Conservation (phyloP, 2,329 filamentous ascomycete genomes). For the Sporothrix globosa region DNA sequence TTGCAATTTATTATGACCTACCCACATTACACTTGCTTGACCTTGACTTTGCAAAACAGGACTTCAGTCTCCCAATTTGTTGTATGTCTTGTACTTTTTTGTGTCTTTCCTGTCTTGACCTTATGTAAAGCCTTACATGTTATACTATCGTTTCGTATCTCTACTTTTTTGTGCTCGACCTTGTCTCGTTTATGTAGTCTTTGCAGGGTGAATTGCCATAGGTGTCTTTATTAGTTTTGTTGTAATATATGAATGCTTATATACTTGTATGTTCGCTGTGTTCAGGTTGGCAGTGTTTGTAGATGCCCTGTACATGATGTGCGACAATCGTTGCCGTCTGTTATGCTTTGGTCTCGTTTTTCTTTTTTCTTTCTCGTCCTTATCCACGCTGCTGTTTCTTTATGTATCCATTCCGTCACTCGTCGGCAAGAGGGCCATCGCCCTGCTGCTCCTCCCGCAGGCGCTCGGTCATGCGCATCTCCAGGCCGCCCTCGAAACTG, state of each 20-base stretch:
- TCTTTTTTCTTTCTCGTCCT: neutral
- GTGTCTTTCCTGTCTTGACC: neutral
- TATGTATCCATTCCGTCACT: too few species aligned
- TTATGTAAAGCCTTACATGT: neutral
- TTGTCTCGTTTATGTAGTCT: neutral
- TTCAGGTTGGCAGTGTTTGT: neutral
- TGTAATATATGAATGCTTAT: neutral
- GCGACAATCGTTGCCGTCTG: neutral
- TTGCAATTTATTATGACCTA: slow-evolving; percentile 11
- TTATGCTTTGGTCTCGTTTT: neutral
- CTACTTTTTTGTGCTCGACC: neutral
- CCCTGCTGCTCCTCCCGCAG: slow-evolving; percentile 22
- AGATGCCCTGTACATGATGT: slow-evolving; percentile 6
- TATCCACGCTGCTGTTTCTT: too few species aligned
- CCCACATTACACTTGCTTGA: neutral
- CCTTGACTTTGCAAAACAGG: neutral
- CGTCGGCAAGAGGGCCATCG: neutral
- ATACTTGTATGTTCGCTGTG: neutral
- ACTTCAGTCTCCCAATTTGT: neutral
- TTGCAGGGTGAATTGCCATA: neutral
- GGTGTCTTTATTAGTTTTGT: neutral
- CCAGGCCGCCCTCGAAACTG: slow-evolving; percentile 64
- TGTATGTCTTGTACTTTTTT: neutral
- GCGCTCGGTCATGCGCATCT: slow-evolving; percentile 31
- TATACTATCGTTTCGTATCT: neutral